These are phyloP conservation scores for Curvularia lunata DNA, from an alignment of 2,329 filamentous ascomycete genomes.

Conservation along the genomic window DNA sequence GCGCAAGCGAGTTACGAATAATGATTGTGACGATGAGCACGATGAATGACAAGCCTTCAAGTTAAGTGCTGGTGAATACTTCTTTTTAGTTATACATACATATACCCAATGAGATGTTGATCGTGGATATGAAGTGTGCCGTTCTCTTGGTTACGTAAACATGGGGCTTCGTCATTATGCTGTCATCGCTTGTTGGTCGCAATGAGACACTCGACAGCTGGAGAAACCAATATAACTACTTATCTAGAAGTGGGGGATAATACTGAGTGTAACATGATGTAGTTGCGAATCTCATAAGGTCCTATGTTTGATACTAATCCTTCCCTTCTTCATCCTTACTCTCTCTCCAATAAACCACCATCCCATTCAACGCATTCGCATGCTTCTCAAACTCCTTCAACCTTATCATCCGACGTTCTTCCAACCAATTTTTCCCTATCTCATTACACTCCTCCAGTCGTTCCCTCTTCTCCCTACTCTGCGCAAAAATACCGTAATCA, in stretches of 20 bases:
- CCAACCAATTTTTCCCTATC: constrained; percentile 36
- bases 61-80: neutral
- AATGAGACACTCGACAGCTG: too few species aligned
- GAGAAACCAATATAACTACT: too few species aligned
- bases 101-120: neutral
- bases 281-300: too few species aligned
- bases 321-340: neutral
- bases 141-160: neutral
- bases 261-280: too few species aligned
- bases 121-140: neutral
- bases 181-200: too few species aligned
- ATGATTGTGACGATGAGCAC: neutral
- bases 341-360: constrained; percentile 38
- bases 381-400: constrained; percentile 42
- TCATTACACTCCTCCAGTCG: constrained; percentile 37
- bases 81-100: neutral
- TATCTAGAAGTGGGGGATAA: too few species aligned
- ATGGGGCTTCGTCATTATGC: too few species aligned
- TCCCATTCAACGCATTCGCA: constrained; percentile 40
- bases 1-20: neutral
- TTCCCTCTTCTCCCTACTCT: constrained; percentile 31
- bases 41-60: neutral
- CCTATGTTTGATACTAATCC: too few species aligned
- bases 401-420: constrained; percentile 20
- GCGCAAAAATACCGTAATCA: constrained; percentile 37